Percentiles rank a stretch among this genome's conserved stretches.
These are phyloP conservation scores for Stereocaulon alpinum DNA, from an alignment of 495 filamentous ascomycete genomes.

Conservation along the genomic window DNA sequence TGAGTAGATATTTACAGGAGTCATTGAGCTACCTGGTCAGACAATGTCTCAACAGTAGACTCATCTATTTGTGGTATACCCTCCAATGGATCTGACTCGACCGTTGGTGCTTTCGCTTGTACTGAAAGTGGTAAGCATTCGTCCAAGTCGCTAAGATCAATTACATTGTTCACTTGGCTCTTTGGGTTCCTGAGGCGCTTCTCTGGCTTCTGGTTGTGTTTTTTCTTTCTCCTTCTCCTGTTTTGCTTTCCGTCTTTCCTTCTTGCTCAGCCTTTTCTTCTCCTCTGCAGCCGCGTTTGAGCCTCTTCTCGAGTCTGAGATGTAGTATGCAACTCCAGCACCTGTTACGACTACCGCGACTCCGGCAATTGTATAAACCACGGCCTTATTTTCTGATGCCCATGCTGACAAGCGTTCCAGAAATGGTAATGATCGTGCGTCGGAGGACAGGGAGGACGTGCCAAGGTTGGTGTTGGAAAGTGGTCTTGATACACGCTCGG, in stretches of 20 bases:
- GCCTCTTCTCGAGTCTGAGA: slow-evolving; percentile 40
- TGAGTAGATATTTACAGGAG: background rate
- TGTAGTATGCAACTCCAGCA: slow-evolving; percentile 86
- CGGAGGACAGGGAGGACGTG: slow-evolving; percentile 36
- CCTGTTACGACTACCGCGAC: slow-evolving; percentile 82
- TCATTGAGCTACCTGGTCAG: slow-evolving; percentile 46
- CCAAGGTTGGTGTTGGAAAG: slow-evolving; percentile 31
- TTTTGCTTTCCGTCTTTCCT: slow-evolving; percentile 39
- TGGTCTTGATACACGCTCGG: slow-evolving; percentile 15
- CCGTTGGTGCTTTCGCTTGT: slow-evolving; percentile 40
- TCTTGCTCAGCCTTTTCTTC: slow-evolving; percentile 41
- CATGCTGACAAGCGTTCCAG: slow-evolving; percentile 87
- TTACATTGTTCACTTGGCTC: slow-evolving; percentile 13
- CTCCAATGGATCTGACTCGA: slow-evolving; percentile 50
- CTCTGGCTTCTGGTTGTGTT: slow-evolving; percentile 49
- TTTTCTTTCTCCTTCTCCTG: slow-evolving; percentile 59
- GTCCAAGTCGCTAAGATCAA: background rate
- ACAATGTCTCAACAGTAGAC: slow-evolving; percentile 55
- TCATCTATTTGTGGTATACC: slow-evolving; percentile 83
- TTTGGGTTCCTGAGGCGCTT: slow-evolving; percentile 3
- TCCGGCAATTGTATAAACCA: slow-evolving; percentile 92
- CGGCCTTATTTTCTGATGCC: slow-evolving; percentile 88
- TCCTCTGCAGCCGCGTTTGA: slow-evolving; percentile 23
- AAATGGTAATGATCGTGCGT: slow-evolving; percentile 52
- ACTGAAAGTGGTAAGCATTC: slow-evolving; percentile 24